A percentile compares a stretch with the other conserved stretches of the same genome.
These are phyloP conservation scores for Botrytis tulipae DNA, from an alignment of 2,329 filamentous ascomycete genomes.

Conservation along the genomic window DNA sequence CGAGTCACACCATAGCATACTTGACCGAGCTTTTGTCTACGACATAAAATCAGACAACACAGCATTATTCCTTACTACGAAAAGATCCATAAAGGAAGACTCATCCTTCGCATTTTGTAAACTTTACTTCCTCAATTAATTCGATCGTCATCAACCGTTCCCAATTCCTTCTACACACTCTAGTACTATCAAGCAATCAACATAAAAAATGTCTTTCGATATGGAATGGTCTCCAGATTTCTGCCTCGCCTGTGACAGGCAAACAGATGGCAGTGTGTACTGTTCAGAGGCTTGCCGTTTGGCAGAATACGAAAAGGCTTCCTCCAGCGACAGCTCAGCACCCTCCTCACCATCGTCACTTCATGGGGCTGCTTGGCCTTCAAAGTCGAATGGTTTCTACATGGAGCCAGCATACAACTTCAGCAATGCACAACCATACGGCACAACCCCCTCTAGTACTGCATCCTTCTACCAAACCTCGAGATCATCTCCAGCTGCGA, in stretches of 20 bases:
- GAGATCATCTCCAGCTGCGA: conserved; percentile 42
- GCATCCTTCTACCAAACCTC: conserved; percentile 47
- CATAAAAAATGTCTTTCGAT: conserved; percentile 37
- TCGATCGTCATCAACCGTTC: conserved; percentile 15
- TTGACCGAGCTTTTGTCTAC: conserved; percentile 23
- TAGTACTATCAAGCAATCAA: conserved; percentile 18
- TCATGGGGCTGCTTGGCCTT: conserved; percentile 50
- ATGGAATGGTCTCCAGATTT: conserved; percentile 79
- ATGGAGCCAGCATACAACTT: conserved; percentile 77
- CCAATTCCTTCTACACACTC: conserved; percentile 11
- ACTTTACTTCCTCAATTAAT: conserved; percentile 8
- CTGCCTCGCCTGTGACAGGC: conserved; percentile 91
- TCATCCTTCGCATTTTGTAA: conserved; percentile 12
- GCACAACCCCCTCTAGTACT: conserved; percentile 44
- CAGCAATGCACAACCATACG: conserved; percentile 58
- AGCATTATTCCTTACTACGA: conserved; percentile 17
- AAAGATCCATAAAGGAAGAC: conserved; percentile 20
- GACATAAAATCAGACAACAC: conserved; percentile 24
- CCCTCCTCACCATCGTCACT: conserved; percentile 54
- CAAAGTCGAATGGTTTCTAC: conserved; percentile 58
- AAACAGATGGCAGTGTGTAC: conserved; percentile 78
- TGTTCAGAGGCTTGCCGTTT: conserved; percentile 91
- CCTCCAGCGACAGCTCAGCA: conserved; percentile 53
- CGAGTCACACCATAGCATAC: conserved; percentile 36
- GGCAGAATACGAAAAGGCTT: conserved; percentile 77